Base-by-base conservation (phyloP, 306 rosid species). In the Prunus armeniaca region DNA sequence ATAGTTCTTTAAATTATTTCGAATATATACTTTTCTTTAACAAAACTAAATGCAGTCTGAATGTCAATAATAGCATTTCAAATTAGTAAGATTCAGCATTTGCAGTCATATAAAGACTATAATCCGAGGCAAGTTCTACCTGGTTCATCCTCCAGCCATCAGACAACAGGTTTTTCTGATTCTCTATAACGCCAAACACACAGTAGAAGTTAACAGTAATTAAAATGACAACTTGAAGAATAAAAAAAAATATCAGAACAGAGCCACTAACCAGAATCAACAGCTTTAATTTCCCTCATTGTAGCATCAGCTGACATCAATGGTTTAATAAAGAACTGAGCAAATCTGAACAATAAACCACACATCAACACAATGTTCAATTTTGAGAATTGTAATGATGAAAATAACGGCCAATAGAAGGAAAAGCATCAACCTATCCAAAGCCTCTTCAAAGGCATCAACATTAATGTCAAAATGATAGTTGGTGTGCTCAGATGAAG, bases 261-360 rank as follows among this genome's bases (percentile, higher is more conserved):
- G 27, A 79, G 74, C 27, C n/a, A 55, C 87, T 74, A 71, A 92
- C 99, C 99, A 85, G 99, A 92, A 89, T 95, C 97, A 83, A 95
- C 97, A 71, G 99, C 97, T 88, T 92, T 95, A 65, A 95, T 95
- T 79, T 95, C 97, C 89, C 99, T 90, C 69, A 14, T 90, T 77
- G 99, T 95, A 78, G 99, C 99, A 83, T 95, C 97, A 82, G 99
- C 88, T 24, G 91, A 89, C 96, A 95, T 95, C 84, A 95, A 76
- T 18, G 99, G 99, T 64, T 89, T 92, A 72, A 91, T 85, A 82
- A 95, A 95, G 89, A 92, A 95, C 88, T 92, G 97, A 60, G 97
- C 85, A 84, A 95, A 95, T 83, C 99, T 95, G 84, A 62, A 74
- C 65, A 65, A 69, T 45, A 82, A 80, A 77, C 66, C 81, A 82